Evolutionary conservation across 371 early-diverging fungal species (phyloP), one percentile per base, ranked within the genome.

Genomic region (Astathelohania contejeani): DNA sequence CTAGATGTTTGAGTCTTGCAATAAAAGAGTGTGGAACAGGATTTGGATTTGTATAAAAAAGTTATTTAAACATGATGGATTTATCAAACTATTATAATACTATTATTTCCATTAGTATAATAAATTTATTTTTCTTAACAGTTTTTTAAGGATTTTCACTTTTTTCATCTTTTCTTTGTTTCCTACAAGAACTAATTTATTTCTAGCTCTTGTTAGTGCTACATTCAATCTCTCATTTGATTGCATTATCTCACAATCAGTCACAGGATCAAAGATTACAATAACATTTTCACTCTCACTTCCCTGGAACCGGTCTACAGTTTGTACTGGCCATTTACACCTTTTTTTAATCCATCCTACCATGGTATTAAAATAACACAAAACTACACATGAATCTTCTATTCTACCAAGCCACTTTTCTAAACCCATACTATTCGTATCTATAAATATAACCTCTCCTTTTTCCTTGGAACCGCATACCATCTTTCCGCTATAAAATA

Each of bases 211-310:
- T 2, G 94, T 96, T 32, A 97, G 75, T 0, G 92, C 94, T 7
- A 96, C 96, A 67, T 97, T 97, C 58, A 96, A 74, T 20, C 96
- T 80, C 25, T 86, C 78, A 85, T 87, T 87, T 63, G 89, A 88
- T 54, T 78, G 75, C 38, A 93, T 67, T 10, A 94, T 70, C 28
- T 88, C 86, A 24, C 91, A 48, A 18, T 54, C 63, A 23, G 56
- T 26, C 16, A 65, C 40, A 24, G 65, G 65, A 49, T 67, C 65
- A 58, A 68, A 65, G 3, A 73, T 42, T 28, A 75, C 53, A 39
- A 70, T 47, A 48, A 75, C 49, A 46, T 51, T 46, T 32, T 70
- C 62, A 25, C 38, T 43, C 48, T 75, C 75, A 42, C 68, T 66
- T 27, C 75, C 75, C 39, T 75, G 75, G 39, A 66, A 75, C 37